Evolutionary conservation across 768 basidiomycete species (phyloP).

Genomic region (Candolleomyces efflorescens): DNA sequence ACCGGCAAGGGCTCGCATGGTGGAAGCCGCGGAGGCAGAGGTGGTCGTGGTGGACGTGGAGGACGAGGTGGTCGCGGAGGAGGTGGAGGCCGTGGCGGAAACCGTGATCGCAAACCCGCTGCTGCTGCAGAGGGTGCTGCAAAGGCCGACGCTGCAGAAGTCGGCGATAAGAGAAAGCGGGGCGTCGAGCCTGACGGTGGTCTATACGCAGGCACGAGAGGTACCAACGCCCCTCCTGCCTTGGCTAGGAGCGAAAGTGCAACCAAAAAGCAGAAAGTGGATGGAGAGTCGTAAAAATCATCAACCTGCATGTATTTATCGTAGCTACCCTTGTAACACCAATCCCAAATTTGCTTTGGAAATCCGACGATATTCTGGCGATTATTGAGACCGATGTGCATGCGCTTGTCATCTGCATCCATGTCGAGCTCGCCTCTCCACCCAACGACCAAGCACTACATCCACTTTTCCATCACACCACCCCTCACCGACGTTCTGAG

Average conservation of each 20-base stretch:
- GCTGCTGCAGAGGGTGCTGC: conserved; percentile 26
- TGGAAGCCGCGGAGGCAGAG: conserved; percentile 22
- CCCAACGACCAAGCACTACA: conserved; percentile 33
- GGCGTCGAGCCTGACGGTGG: conserved; percentile 77
- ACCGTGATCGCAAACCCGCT: conserved; percentile 28
- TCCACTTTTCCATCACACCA: conserved; percentile 40
- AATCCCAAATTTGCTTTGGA: too few relatives aligned
- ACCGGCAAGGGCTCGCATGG: conserved; percentile 19
- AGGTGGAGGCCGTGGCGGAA: conserved; percentile 36
- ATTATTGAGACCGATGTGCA: too few relatives aligned
- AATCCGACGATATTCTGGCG: too few relatives aligned
- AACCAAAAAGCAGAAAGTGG: conserved; percentile 43
- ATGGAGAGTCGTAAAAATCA: conserved; percentile 8
- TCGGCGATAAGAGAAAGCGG: conserved; percentile 75
- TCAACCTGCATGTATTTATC: too few relatives aligned
- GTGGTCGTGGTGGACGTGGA: conserved; percentile 40
- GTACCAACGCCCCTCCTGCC: conserved; percentile 53
- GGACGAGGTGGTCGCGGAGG: conserved; percentile 36
- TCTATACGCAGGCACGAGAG: conserved; percentile 61
- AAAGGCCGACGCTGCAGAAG: conserved; percentile 34
- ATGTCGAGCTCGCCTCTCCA: background rate
- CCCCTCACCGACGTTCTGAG: conserved; percentile 36
- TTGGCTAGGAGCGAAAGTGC: conserved; percentile 26
- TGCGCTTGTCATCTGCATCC: too few relatives aligned
- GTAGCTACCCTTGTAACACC: too few relatives aligned